Evolutionary conservation across 495 filamentous ascomycete species (phyloP).

Genomic region (Daldinia childiae): DNA sequence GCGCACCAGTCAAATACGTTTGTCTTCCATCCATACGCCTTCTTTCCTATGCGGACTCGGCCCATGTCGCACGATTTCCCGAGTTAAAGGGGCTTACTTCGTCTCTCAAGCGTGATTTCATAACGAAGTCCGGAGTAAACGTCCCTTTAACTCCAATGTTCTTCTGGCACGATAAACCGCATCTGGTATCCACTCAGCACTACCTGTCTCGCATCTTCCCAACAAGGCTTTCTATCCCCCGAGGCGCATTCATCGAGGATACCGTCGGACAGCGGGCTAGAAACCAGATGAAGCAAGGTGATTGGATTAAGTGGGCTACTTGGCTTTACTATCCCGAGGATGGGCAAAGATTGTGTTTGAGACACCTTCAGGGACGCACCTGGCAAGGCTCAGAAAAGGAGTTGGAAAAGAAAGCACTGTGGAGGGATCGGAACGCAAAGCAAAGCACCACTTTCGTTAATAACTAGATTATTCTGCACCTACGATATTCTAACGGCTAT

Average conservation of each 20-base stretch:
- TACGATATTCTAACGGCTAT: neutral
- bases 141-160: slow-evolving; percentile 59
- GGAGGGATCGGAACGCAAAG: slow-evolving; percentile 23
- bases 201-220: slow-evolving; percentile 56
- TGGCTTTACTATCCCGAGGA: slow-evolving; percentile 60
- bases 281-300: slow-evolving; percentile 58
- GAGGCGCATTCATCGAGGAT: slow-evolving; percentile 60
- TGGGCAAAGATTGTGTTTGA: slow-evolving; percentile 50
- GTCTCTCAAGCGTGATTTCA: slow-evolving; percentile 50
- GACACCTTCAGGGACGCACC: slow-evolving; percentile 56
- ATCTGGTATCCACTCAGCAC: slow-evolving; percentile 54
- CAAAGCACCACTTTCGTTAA: neutral
- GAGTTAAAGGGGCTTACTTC: slow-evolving; percentile 49
- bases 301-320: slow-evolving; percentile 57
- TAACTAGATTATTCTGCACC: neutral
- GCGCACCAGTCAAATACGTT: slow-evolving; percentile 51
- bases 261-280: slow-evolving; percentile 57
- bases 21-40: slow-evolving; percentile 57
- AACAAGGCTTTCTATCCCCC: slow-evolving; percentile 49
- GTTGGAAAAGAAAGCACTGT: slow-evolving; percentile 32
- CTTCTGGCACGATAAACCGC: slow-evolving; percentile 62
- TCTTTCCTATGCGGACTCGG: slow-evolving; percentile 53
- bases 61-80: slow-evolving; percentile 52
- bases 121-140: slow-evolving; percentile 30
- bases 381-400: slow-evolving; percentile 52